Evolutionary conservation across 192 early-diverging fungal genomes (phyloP).

Genomic region (Coemansia sp.): DNA sequence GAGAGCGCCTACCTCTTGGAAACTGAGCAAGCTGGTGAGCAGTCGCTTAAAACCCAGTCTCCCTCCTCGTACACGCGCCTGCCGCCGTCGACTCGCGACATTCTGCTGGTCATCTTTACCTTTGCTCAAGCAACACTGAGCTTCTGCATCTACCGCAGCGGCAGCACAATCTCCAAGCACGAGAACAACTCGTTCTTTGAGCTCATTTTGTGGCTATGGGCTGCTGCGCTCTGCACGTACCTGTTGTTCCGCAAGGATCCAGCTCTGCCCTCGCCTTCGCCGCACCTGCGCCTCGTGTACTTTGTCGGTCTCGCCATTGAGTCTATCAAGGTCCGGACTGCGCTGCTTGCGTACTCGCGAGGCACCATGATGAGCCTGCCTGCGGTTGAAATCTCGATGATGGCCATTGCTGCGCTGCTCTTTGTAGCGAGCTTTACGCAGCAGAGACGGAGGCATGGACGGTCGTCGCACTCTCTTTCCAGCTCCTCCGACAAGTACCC

Average conservation of each 20-base stretch:
- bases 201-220: conserved; percentile 34
- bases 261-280: conserved; percentile 36
- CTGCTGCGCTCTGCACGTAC: conserved; percentile 26
- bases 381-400: conserved; percentile 15
- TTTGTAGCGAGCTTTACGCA: conserved; percentile 41
- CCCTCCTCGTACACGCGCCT: not conserved
- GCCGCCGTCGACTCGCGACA: conserved; percentile 29
- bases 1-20: not conserved
- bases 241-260: conserved; percentile 17
- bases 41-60: not conserved
- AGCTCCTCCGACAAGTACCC: conserved; percentile 11
- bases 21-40: not conserved
- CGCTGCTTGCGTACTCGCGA: conserved; percentile 30
- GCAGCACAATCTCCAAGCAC: conserved; percentile 2
- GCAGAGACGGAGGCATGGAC: conserved; percentile 40
- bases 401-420: conserved; percentile 8
- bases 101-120: conserved; percentile 14
- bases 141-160: too few species aligned
- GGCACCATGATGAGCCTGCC: conserved; percentile 5
- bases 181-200: conserved; percentile 6
- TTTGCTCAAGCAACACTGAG: conserved; percentile 14
- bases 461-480: conserved; percentile 18
- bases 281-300: conserved; percentile 41
- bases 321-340: conserved; percentile 28
- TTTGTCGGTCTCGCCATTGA: conserved; percentile 21